Percentiles rank a stretch among this genome's conserved stretches.
These are phyloP conservation scores for Calonectria henricotiae DNA, from an alignment of 2,329 filamentous ascomycete species.

Conservation along the genomic window DNA sequence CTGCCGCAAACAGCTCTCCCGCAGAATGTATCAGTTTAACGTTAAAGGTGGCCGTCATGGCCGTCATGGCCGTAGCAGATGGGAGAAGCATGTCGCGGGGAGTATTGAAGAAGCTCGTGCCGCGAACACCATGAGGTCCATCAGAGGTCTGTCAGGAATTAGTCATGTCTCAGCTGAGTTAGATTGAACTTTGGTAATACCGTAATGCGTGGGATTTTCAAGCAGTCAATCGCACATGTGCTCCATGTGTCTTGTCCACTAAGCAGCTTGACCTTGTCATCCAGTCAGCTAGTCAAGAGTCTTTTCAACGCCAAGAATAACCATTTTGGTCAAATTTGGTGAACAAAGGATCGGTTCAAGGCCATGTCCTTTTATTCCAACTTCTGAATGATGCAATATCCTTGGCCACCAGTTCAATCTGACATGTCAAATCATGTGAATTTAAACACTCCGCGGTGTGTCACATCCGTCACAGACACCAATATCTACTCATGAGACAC, in stretches of 20 bases:
- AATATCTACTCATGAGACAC: too few relatives aligned
- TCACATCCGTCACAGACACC: too few relatives aligned
- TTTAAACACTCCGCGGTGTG: too few relatives aligned
- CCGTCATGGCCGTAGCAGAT: slow-evolving; percentile 61
- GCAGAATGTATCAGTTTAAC: slow-evolving; percentile 69
- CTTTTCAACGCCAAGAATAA: background rate
- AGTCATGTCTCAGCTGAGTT: background rate
- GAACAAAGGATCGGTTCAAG: background rate
- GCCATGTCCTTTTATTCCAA: background rate
- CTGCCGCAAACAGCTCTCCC: slow-evolving; percentile 73
- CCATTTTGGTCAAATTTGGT: background rate
- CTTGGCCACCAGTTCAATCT: too few relatives aligned
- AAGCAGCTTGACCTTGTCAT: background rate
- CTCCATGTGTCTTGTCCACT: background rate
- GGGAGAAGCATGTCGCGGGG: slow-evolving; percentile 23
- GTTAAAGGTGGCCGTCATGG: slow-evolving; percentile 71
- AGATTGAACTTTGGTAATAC: background rate
- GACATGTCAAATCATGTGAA: too few relatives aligned
- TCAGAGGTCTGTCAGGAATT: background rate
- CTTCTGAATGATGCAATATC: too few relatives aligned
- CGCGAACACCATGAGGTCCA: background rate
- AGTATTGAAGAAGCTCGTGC: background rate
- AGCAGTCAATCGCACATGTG: background rate
- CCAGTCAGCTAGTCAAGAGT: background rate
- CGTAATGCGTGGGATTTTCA: background rate